Evolutionary conservation across 2,329 filamentous ascomycete genomes (phyloP).

Genomic region (Purpureocillium lavendulum): DNA sequence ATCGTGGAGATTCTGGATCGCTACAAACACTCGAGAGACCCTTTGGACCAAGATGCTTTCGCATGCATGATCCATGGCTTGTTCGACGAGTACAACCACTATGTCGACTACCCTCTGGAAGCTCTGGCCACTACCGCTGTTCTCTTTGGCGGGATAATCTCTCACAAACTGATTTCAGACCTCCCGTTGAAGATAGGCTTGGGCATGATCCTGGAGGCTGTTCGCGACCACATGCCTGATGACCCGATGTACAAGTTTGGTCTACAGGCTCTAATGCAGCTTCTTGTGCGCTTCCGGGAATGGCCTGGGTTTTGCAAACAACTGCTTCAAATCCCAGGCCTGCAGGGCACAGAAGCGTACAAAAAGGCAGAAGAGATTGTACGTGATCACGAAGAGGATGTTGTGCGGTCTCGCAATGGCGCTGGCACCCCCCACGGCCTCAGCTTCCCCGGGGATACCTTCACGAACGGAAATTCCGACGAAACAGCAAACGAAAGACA

Average conservation of each 20-base stretch:
- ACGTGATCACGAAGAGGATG: constrained; percentile 55
- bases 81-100: constrained; percentile 95
- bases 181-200: constrained; percentile 90
- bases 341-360: constrained; percentile 79
- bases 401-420: constrained; percentile 47
- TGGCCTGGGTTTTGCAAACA: constrained; percentile 95
- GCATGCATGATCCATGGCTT: constrained; percentile 97
- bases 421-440: constrained; percentile 27
- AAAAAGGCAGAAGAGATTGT: constrained; percentile 76
- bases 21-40: constrained; percentile 81
- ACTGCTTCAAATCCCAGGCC: constrained; percentile 69
- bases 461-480: constrained; percentile 65
- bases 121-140: constrained; percentile 93
- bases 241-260: constrained; percentile 98
- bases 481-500: constrained; percentile 53
- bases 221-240: constrained; percentile 73
- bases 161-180: constrained; percentile 82
- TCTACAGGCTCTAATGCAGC: constrained; percentile 84
- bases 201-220: constrained; percentile 95
- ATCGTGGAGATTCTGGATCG: constrained; percentile 77
- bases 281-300: constrained; percentile 73
- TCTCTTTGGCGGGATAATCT: constrained; percentile 92
- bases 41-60: constrained; percentile 87
- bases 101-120: constrained; percentile 91
- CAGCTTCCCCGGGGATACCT: constrained; percentile 33